phyloP scores from a whole-genome alignment of 768 basidiomycete genomes.

The Boletus eberwhitei region DNA sequence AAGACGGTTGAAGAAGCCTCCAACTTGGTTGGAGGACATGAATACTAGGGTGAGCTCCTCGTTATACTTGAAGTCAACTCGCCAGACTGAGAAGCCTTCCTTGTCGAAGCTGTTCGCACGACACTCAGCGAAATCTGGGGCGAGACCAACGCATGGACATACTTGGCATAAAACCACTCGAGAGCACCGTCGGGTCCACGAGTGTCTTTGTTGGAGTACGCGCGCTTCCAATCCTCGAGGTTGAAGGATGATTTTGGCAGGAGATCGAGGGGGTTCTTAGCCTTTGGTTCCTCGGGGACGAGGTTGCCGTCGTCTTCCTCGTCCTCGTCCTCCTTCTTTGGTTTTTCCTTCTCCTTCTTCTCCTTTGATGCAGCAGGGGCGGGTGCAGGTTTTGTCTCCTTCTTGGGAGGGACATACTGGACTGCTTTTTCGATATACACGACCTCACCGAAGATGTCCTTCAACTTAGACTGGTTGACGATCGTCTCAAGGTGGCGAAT shows the following conservation, averaged over 20 bases:
- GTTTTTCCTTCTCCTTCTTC: slow-evolving; percentile 68
- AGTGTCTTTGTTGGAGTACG: slow-evolving; percentile 98
- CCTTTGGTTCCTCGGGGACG: slow-evolving; percentile 81
- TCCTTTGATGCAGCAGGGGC: slow-evolving; percentile 39
- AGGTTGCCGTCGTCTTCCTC: slow-evolving; percentile 77
- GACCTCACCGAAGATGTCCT: slow-evolving; percentile 59
- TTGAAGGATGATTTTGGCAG: slow-evolving; percentile 87
- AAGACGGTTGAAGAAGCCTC: slow-evolving; percentile 96
- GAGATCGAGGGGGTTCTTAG: slow-evolving; percentile 90
- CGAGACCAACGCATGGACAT: slow-evolving; percentile 21
- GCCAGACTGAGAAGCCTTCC: slow-evolving; percentile 87
- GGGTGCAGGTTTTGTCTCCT: slow-evolving; percentile 54
- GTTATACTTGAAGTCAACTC: slow-evolving; percentile 96
- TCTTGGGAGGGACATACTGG: slow-evolving; percentile 70
- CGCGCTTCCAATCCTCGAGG: slow-evolving; percentile 95
- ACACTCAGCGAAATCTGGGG: slow-evolving; percentile 1
- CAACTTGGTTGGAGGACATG: slow-evolving; percentile 94
- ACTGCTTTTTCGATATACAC: slow-evolving; percentile 65
- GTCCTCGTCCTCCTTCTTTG: slow-evolving; percentile 49
- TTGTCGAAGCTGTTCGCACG: slow-evolving; percentile 65
- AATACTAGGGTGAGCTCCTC: slow-evolving; percentile 86
- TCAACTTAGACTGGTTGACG: slow-evolving; percentile 76
- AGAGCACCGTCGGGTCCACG: slow-evolving; percentile 75
- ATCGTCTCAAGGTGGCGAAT: slow-evolving; percentile 87
- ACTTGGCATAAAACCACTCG: slow-evolving; percentile 98